Evolutionary conservation across 2,329 filamentous ascomycete genomes (phyloP).

Genomic region (Zymoseptoria pseudotritici): DNA sequence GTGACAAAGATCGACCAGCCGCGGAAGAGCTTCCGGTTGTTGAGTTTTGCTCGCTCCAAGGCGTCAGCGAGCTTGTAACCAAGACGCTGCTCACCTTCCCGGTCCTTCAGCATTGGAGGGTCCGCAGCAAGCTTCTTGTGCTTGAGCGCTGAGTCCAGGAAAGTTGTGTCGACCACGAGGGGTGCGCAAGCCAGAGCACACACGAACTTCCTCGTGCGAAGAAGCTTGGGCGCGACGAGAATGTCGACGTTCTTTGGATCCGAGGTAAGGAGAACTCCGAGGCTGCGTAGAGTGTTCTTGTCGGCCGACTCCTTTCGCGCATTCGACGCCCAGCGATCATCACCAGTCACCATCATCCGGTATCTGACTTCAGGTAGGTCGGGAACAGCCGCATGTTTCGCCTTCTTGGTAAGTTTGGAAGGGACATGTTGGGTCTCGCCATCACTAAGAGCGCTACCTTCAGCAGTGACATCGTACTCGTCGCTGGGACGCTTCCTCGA

Average conservation of each 20-base stretch:
- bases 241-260: conserved; percentile 74
- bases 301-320: conserved; percentile 69
- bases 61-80: conserved; percentile 62
- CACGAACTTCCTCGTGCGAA: conserved; percentile 91
- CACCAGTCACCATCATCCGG: conserved; percentile 75
- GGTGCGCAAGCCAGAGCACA: conserved; percentile 77
- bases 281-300: conserved; percentile 70
- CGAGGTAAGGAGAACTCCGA: conserved; percentile 78
- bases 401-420: conserved; percentile 41
- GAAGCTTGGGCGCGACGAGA: conserved; percentile 75
- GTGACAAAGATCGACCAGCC: conserved; percentile 80
- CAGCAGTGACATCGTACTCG: conserved; percentile 34
- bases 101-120: conserved; percentile 60
- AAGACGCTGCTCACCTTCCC: conserved; percentile 63
- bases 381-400: conserved; percentile 39
- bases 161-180: conserved; percentile 66
- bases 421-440: conserved; percentile 38
- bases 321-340: conserved; percentile 71
- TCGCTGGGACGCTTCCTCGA: conserved; percentile 33
- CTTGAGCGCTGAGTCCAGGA: conserved; percentile 69
- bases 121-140: conserved; percentile 54
- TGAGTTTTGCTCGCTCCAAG: conserved; percentile 62
- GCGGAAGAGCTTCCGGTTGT: conserved; percentile 67
- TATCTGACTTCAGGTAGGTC: conserved; percentile 59
- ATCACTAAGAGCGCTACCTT: conserved; percentile 39